Percentiles rank a stretch among this genome's conserved stretches.
These are phyloP conservation scores for Plasmodium inui DNA, from an alignment of 169 alveolate species.

Conservation along the genomic window DNA sequence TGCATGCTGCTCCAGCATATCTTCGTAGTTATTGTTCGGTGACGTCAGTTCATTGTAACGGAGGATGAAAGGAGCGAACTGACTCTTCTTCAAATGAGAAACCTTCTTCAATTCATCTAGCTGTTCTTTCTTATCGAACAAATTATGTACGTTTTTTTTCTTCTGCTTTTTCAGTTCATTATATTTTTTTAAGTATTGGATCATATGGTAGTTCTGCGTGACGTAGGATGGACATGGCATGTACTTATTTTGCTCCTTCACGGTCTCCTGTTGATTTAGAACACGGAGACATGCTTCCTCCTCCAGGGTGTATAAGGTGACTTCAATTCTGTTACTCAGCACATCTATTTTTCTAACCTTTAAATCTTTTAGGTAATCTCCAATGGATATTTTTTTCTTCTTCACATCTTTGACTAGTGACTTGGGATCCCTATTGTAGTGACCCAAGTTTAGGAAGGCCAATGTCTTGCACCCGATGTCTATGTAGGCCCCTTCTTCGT, in stretches of 20 bases:
- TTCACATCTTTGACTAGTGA: background rate
- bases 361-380: slow-evolving; percentile 45
- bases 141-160: slow-evolving; percentile 63
- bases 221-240: slow-evolving; percentile 49
- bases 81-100: slow-evolving; percentile 26
- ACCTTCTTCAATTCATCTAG: slow-evolving; percentile 24
- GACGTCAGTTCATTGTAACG: slow-evolving; percentile 41
- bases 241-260: slow-evolving; percentile 66
- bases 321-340: slow-evolving; percentile 45
- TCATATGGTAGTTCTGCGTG: slow-evolving; percentile 47
- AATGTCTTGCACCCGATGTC: slow-evolving; percentile 72
- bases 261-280: slow-evolving; percentile 49
- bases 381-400: slow-evolving; percentile 30
- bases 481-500: slow-evolving; percentile 73
- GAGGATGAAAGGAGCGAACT: slow-evolving; percentile 19
- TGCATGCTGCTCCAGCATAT: slow-evolving; percentile 45
- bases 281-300: slow-evolving; percentile 65
- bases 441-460: slow-evolving; percentile 63
- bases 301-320: slow-evolving; percentile 15
- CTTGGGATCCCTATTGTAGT: slow-evolving; percentile 61
- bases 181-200: slow-evolving; percentile 37
- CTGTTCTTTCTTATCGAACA: slow-evolving; percentile 53
- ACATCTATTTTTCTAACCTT: slow-evolving; percentile 52
- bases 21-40: slow-evolving; percentile 43
- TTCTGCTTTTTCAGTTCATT: slow-evolving; percentile 54